Evolutionary conservation across 2,329 filamentous ascomycete species (phyloP), one percentile per base, ranked within the genome.

Genomic region (Onygenales sp.): DNA sequence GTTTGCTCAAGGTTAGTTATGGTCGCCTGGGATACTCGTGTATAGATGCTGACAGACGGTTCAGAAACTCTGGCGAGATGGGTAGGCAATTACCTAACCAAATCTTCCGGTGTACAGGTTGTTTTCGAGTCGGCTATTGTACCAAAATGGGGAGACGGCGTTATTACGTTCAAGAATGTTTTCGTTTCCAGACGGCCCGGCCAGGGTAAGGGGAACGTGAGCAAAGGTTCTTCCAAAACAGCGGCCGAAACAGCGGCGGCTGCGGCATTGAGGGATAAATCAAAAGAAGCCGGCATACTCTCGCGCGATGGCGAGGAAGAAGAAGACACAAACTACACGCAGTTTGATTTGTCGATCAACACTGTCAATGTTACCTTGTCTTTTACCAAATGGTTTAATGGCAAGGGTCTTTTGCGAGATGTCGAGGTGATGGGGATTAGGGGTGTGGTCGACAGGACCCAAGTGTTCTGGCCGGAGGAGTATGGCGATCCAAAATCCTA

Each of bases 301-400:
- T 64, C 55, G 55, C 59, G 45, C 32, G 55, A 51, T 13, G 58
- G 38, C 11, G 55, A 52, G 17, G 77, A 81, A 57, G 80, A 84
- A 54, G 91, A 97, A 64, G 92, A 97, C 65, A 89, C 88, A 14
- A 98, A 98, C 66, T 98, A 97, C 68, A 96, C 91, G 0, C 93
- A 98, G 61, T 98, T 96, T 62, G 93, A 98, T 64, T 77, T 98
- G 13, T 95, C 90, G 0, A 89, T 98, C 55, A 89, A 93, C 58
- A 94, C 89, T 0, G 89, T 98, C 57, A 95, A 98, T 64, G 92
- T 98, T 43, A 97, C 92, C 0, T 70, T 98, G 31, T 98, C 93
- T 0, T 97, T 98, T 62, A 79, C 90, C n/a, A 97, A 96, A 67
- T 98, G 93, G 93, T 94, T 95, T 82, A 97, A 95, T 62, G 92